Percentiles rank a stretch among this genome's conserved stretches.
phyloP scores from a whole-genome alignment of 2,329 filamentous ascomycete genomes.

The Lecanicillium sp. region DNA sequence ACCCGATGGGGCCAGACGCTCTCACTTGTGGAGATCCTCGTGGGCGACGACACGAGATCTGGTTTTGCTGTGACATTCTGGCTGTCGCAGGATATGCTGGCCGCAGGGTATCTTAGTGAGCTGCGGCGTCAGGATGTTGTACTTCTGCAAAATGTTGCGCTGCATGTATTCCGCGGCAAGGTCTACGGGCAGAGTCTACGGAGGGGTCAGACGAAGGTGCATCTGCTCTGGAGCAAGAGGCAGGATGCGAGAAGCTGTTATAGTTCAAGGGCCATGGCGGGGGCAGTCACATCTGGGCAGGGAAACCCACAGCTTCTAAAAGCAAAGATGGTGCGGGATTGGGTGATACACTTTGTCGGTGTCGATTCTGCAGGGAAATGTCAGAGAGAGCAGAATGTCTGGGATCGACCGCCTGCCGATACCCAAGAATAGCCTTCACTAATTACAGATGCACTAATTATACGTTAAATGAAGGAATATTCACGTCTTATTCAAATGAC shows the following conservation, averaged over 20 bases:
- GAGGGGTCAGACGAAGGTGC: slow-evolving; percentile 61
- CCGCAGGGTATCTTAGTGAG: slow-evolving; percentile 27
- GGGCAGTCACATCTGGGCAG: slow-evolving; percentile 19
- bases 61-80: slow-evolving; percentile 83
- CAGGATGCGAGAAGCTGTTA: slow-evolving; percentile 49
- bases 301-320: slow-evolving; percentile 52
- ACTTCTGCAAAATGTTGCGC: slow-evolving; percentile 70
- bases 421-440: slow-evolving; percentile 27
- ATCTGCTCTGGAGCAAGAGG: slow-evolving; percentile 52
- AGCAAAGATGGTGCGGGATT: slow-evolving; percentile 62
- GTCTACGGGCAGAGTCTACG: slow-evolving; percentile 83
- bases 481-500: not conserved
- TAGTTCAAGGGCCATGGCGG: slow-evolving; percentile 41
- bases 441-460: too few relatives aligned
- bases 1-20: slow-evolving; percentile 58
- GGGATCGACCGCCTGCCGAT: slow-evolving; percentile 37
- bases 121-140: slow-evolving; percentile 71
- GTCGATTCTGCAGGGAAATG: slow-evolving; percentile 21
- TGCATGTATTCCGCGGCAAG: slow-evolving; percentile 66
- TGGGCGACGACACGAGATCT: slow-evolving; percentile 79
- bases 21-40: slow-evolving; percentile 67
- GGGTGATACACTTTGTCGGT: slow-evolving; percentile 67
- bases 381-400: slow-evolving; percentile 19
- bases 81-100: slow-evolving; percentile 45
- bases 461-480: too few relatives aligned